phyloP scores from a whole-genome alignment of 1,139 yeast species.

The Sugiyamaella sp. region DNA sequence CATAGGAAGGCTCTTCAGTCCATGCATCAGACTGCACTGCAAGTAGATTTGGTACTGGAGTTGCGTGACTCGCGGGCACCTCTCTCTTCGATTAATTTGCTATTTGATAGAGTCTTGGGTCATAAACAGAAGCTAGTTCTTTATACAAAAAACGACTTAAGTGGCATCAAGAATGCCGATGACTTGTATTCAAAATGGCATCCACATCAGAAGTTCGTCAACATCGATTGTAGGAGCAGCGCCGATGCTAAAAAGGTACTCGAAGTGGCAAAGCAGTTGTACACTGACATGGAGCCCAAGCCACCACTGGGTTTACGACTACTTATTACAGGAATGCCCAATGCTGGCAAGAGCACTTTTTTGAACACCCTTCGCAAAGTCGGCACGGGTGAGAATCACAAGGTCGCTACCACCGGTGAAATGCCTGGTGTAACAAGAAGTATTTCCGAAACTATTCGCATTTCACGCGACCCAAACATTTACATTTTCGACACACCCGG shows the following conservation, averaged over 20 bases:
- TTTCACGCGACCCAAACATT: slow-evolving; percentile 65
- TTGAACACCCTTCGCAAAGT: slow-evolving; percentile 71
- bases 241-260: slow-evolving; percentile 57
- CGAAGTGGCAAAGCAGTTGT: slow-evolving; percentile 47
- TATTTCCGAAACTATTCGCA: slow-evolving; percentile 74
- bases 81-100: slow-evolving; percentile 73
- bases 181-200: slow-evolving; percentile 57
- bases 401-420: slow-evolving; percentile 85
- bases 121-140: slow-evolving; percentile 61
- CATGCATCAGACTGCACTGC: slow-evolving; percentile 73
- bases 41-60: slow-evolving; percentile 79
- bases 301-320: slow-evolving; percentile 83
- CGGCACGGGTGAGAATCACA: slow-evolving; percentile 51
- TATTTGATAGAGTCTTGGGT: slow-evolving; percentile 70
- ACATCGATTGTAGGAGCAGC: slow-evolving; percentile 60
- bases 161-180: slow-evolving; percentile 30
- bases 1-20: slow-evolving; percentile 78
- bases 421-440: slow-evolving; percentile 89
- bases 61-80: slow-evolving; percentile 92
- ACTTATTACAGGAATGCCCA: slow-evolving; percentile 92
- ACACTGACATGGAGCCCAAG: slow-evolving; percentile 47
- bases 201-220: slow-evolving; percentile 55
- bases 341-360: slow-evolving; percentile 94
- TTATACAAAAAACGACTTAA: slow-evolving; percentile 67
- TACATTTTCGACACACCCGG: slow-evolving; percentile 92